These are phyloP conservation scores for Mrakia gelida DNA, from an alignment of 768 basidiomycete genomes.

Conservation along the genomic window DNA sequence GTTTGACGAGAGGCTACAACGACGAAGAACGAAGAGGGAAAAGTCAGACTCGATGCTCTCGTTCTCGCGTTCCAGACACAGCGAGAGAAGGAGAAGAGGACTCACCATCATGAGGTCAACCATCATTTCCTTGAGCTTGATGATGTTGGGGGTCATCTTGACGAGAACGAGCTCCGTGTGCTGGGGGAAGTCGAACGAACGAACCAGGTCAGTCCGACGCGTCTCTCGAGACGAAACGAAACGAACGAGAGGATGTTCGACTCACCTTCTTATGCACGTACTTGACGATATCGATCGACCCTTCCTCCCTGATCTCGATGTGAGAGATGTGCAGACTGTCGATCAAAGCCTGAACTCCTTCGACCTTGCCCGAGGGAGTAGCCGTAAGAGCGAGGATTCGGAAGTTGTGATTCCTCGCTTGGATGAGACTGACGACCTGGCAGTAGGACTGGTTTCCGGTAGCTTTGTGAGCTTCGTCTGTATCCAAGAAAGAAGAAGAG, in stretches of 20 bases:
- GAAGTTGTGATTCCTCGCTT: slow-evolving; percentile 91
- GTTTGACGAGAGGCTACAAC: slow-evolving; percentile 39
- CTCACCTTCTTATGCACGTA: slow-evolving; percentile 84
- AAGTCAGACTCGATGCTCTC: neutral
- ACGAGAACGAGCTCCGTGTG: slow-evolving; percentile 28
- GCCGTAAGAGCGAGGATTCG: slow-evolving; percentile 90
- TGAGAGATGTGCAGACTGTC: slow-evolving; percentile 89
- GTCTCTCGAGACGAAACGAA: too few species aligned
- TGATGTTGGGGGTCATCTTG: slow-evolving; percentile 26
- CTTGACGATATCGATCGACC: slow-evolving; percentile 74
- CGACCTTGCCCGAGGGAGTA: slow-evolving; percentile 72
- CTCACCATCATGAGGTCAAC: slow-evolving; percentile 21
- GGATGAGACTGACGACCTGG: slow-evolving; percentile 78
- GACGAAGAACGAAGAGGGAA: neutral
- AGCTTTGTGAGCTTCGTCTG: slow-evolving; percentile 93
- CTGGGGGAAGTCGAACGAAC: neutral
- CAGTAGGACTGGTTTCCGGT: slow-evolving; percentile 91
- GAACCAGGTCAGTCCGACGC: neutral
- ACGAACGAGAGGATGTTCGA: neutral
- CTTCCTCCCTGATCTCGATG: slow-evolving; percentile 90
- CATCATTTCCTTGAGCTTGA: slow-evolving; percentile 28
- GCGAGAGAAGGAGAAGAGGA: neutral
- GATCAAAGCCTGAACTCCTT: slow-evolving; percentile 84
- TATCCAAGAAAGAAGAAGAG: neutral
- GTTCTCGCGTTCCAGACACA: neutral